Conservation (phyloP, 2,329 filamentous ascomycete species). For the Knufia fluminis region DNA sequence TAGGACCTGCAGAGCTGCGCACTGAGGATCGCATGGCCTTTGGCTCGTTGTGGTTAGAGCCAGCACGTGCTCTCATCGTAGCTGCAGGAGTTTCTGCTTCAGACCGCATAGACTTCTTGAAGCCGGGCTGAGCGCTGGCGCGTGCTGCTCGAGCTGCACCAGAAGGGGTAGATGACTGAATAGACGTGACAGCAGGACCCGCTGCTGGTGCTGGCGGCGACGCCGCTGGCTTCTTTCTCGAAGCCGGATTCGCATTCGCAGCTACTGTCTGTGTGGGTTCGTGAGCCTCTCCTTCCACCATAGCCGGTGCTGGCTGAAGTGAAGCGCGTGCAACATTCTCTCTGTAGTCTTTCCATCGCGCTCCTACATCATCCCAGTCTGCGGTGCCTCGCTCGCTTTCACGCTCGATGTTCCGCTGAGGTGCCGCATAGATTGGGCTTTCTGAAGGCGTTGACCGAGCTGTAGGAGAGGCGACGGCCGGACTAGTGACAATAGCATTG, state of each 20-base stretch:
- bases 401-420: background rate
- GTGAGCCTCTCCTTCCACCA: background rate
- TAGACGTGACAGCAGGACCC: constrained; percentile 9
- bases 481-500: constrained; percentile 39
- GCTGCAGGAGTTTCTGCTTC: background rate
- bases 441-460: background rate
- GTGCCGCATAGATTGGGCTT: constrained; percentile 19
- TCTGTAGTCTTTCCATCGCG: constrained; percentile 24
- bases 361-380: constrained; percentile 25
- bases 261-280: background rate
- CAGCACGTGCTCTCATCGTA: background rate
- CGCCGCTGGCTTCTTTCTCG: background rate
- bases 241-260: background rate
- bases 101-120: constrained; percentile 16
- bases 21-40: background rate
- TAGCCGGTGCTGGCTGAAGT: constrained; percentile 3
- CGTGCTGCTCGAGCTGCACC: background rate
- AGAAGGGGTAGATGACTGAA: constrained; percentile 14
- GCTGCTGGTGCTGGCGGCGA: background rate
- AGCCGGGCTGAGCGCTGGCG: background rate
- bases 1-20: background rate
- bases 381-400: constrained; percentile 8
- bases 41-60: background rate
- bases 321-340: constrained; percentile 14
- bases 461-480: constrained; percentile 13